Evolutionary conservation across 495 filamentous ascomycete genomes (phyloP), one percentile per base, ranked within the genome.

Genomic region (Neurospora sp.): DNA sequence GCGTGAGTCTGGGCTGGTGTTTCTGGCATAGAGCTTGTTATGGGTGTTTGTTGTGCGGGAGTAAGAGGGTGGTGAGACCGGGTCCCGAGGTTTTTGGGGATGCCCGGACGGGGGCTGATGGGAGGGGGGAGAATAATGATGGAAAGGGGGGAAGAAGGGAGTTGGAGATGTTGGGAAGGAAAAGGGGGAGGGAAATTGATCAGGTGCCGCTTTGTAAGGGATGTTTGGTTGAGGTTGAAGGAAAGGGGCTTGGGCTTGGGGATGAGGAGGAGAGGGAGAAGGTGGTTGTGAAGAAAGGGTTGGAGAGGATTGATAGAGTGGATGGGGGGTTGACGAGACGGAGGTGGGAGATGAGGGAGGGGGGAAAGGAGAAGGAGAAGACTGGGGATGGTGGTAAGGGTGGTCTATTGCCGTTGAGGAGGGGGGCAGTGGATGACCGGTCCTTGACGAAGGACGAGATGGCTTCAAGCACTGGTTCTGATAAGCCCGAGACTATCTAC

Each of bases 11-110:
- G 18, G 84, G 83, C 2, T 86, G 82, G 84, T 83, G 83, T 69
- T 86, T 86, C 71, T 86, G 85, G 85, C 84, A 86, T 68, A 75
- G 78, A 70, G 80, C 69, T 0, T 86, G 85, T 53, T 85, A 83
- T 71, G 83, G 83, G 11, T 86, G 85, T 78, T 72, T 86, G 69
- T 72, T 85, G 20, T 86, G 82, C 70, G 81, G 83, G 42, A 74
- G 70, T 68, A 76, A 73, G 68, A 16, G 74, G 2, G 41, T 80
- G 4, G 74, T 44, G 9, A 65, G 71, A 40, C 53, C 53, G 5
- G 27, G 27, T 31, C 27, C 27, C 27, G 27, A 81, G 37, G 3
- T 78, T 6, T 76, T 73, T 71, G 70, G 22, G 41, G 76, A 69
- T n/a, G 31, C 31, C 31, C 31, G 31, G 31, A 35, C 31, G 68